phyloP scores from a whole-genome alignment of 805 yeast genomes.

The Kodamaea kaohsiungensis region DNA sequence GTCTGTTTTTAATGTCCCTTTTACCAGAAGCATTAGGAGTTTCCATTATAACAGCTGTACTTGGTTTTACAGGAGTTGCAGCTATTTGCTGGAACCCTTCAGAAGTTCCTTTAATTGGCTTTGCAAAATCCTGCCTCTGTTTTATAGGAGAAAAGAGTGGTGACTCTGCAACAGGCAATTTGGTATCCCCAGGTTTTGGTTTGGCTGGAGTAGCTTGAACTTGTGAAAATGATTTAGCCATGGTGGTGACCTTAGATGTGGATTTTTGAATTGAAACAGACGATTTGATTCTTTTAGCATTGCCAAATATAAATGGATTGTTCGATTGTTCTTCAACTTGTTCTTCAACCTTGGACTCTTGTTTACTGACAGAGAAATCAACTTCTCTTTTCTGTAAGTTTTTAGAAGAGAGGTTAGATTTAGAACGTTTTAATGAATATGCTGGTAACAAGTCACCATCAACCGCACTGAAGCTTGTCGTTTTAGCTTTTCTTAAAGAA shows the following conservation, averaged over 20 bases:
- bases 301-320: constrained; percentile 31
- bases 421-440: constrained; percentile 38
- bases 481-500: constrained; percentile 18
- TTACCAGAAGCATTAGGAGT: not conserved
- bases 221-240: constrained; percentile 18
- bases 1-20: constrained; percentile 1
- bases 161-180: not conserved
- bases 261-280: not conserved
- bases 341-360: constrained; percentile 1
- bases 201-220: constrained; percentile 33
- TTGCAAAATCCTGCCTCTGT: not conserved
- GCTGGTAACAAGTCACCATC: constrained; percentile 32
- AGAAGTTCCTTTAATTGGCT: not conserved
- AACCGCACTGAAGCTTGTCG: constrained; percentile 15
- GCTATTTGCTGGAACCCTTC: constrained; percentile 1
- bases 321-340: not conserved
- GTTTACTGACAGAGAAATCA: constrained; percentile 29
- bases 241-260: not conserved
- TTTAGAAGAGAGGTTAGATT: constrained; percentile 41
- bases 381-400: constrained; percentile 42
- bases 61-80: constrained; percentile 4
- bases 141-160: not conserved
- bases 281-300: constrained; percentile 19
- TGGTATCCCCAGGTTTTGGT: not conserved
- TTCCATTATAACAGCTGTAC: not conserved